Base-by-base conservation (phyloP, 495 filamentous ascomycete genomes). In the Xylaria flabelliformis region DNA sequence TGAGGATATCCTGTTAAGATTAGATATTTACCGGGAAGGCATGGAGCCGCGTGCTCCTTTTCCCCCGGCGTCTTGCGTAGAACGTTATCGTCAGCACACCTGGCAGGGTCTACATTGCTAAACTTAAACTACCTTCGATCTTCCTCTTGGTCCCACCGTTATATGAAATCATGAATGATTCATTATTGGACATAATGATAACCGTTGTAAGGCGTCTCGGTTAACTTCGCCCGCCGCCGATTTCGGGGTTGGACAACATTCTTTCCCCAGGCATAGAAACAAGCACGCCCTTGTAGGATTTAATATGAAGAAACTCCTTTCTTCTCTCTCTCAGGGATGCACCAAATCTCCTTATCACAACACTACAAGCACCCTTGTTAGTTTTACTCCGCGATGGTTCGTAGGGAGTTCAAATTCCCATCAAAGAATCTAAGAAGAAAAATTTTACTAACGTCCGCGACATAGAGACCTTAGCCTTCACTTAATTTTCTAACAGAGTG, bases 181-280 rank as follows among this genome's bases (percentile, higher is more conserved):
- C 53, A 56, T 56, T 4, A 56, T 56, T 56, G 29, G 13, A 56
- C 53, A 56, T 56, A 24, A 56, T 56, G 53, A 56, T 56, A 56
- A 32, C 32, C 26, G 26, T 26, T 26, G 21, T 21, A 29, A 24
- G 21, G 4, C 24, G 10, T 55, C 51, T 24, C 21, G 10, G 53
- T 17, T 32, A 56, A 17, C 26, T 56, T 26, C 53, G 32, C 26
- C 26, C 53, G 1, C 53, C 6, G 24, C 26, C 26, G 53, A 26
- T 56, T 26, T 32, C 53, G 53, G 53, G 53, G 2, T 13, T 32
- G 29, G 26, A 26, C 32, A 56, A 17, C 26, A 26, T 56, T 1
- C 12, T 17, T 32, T 56, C 32, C 26, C 6, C 26, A 56, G 6
- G 13, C 26, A 4, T n/a, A 13, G 26, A 56, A 56, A 56, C 24